Conservation (phyloP, 768 basidiomycete species). For the Pulveroboletus ravenelii region DNA sequence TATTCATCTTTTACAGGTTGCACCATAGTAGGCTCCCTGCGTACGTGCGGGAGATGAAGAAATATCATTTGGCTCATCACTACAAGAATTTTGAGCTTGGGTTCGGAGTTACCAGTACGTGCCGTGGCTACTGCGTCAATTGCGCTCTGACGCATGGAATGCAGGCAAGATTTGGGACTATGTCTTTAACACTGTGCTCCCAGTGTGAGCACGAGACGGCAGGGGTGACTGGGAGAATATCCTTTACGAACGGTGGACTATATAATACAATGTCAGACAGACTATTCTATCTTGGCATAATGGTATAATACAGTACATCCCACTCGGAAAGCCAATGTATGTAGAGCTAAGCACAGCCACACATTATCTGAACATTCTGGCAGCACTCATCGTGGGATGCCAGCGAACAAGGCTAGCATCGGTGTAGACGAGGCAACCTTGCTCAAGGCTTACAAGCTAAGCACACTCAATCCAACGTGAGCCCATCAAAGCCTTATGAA, state of each 20-base stretch:
- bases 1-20: slow-evolving; percentile 39
- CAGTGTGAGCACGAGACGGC: slow-evolving; percentile 38
- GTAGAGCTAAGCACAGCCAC: slow-evolving; percentile 17
- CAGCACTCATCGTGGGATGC: slow-evolving; percentile 10
- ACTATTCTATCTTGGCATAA: slow-evolving; percentile 4
- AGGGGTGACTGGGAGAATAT: not conserved
- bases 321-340: not conserved
- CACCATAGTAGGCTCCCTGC: slow-evolving; percentile 84
- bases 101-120: slow-evolving; percentile 89
- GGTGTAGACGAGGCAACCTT: slow-evolving; percentile 76
- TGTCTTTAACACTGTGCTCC: slow-evolving; percentile 80
- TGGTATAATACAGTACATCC: slow-evolving; percentile 6
- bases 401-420: slow-evolving; percentile 53
- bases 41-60: slow-evolving; percentile 91
- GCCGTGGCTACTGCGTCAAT: not conserved
- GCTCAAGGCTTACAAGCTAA: slow-evolving; percentile 84
- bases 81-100: slow-evolving; percentile 98
- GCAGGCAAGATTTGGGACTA: slow-evolving; percentile 91
- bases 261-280: slow-evolving; percentile 2
- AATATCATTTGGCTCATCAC: slow-evolving; percentile 96
- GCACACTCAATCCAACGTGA: slow-evolving; percentile 72
- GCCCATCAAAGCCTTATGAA: slow-evolving; percentile 2
- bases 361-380: not conserved
- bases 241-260: not conserved
- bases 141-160: slow-evolving; percentile 1